A percentile compares a stretch with the other conserved stretches of the same genome.
Conservation (phyloP, 441 rosid genomes). For the Populus hybrid region DNA sequence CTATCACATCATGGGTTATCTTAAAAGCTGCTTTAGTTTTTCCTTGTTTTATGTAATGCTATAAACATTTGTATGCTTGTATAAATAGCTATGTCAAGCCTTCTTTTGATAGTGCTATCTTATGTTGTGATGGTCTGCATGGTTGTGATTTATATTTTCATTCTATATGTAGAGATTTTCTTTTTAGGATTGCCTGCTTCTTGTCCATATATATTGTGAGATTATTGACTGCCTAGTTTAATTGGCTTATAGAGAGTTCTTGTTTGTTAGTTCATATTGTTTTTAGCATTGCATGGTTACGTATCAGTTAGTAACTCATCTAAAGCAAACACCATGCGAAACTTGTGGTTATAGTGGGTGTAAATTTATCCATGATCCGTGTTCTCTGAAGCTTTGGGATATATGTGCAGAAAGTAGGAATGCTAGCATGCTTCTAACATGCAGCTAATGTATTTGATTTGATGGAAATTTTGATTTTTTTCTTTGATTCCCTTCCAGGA, state of each 20-base stretch:
- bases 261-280: background rate
- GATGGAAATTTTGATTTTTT: background rate
- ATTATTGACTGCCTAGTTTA: background rate
- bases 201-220: background rate
- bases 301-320: background rate
- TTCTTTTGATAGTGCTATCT: background rate
- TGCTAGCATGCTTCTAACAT: background rate
- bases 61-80: background rate
- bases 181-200: background rate
- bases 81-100: background rate
- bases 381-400: conserved; percentile 3
- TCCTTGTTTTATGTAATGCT: background rate
- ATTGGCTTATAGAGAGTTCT: conserved; percentile 5
- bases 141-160: background rate
- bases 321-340: background rate
- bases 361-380: background rate
- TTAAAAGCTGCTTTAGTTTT: conserved; percentile 2
- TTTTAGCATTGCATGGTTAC: background rate
- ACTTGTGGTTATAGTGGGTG: background rate
- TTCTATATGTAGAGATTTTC: background rate
- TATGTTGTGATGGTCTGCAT: background rate
- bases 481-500: conserved; percentile 43
- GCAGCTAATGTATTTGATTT: background rate
- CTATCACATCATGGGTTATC: background rate
- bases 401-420: background rate